Evolutionary conservation across 495 filamentous ascomycete genomes (phyloP), one percentile per base, ranked within the genome.

Genomic region (Podospora anserina): DNA sequence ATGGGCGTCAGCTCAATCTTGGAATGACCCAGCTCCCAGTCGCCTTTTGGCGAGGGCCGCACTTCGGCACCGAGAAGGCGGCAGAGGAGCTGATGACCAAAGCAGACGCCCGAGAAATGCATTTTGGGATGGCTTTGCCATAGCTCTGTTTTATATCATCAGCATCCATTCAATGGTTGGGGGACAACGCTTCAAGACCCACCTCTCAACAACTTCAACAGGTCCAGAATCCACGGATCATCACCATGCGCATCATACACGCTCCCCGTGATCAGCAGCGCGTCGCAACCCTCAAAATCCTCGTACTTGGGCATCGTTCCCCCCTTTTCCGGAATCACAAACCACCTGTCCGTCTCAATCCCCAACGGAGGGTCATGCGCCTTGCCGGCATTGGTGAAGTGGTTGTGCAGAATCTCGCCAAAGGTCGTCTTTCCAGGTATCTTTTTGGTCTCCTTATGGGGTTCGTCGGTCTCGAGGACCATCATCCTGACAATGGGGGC

Each of bases 71-170:
- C 91, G 56, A 94, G 76, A 0, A 91, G 89, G n/a, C 92, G 85
- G 3, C 86, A 91, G 54, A 95, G 80, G 58, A 96, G 90, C 77
- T 96, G 92, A 74, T 96, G 92, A 23, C 92, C 93, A 74, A 93
- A 96, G 74, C 92, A 96, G 44, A 93, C 86, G 13, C 91, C 92
- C 26, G 94, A 84, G 44, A 93, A 73, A 68, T 78, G 80, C 15
- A 87, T 76, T 9, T 76, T 64, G 0, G 83, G 83, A 65, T 78
- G 82, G 0, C 77, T 54, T 0, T 13, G 54, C 70, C 82, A 80
- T 18, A 74, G 69, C 34, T 74, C 61, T 76, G 23, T 23, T 23
- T 23, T 23, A 23, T 23, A 23, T 23, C 23, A 23, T 23, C 1
- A 23, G 23, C 23, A 0, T 23, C 23, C 23, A 23, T 23, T 32